phyloP scores from a whole-genome alignment of 2,329 filamentous ascomycete genomes.

The Cephalotrichum gorgonifer region DNA sequence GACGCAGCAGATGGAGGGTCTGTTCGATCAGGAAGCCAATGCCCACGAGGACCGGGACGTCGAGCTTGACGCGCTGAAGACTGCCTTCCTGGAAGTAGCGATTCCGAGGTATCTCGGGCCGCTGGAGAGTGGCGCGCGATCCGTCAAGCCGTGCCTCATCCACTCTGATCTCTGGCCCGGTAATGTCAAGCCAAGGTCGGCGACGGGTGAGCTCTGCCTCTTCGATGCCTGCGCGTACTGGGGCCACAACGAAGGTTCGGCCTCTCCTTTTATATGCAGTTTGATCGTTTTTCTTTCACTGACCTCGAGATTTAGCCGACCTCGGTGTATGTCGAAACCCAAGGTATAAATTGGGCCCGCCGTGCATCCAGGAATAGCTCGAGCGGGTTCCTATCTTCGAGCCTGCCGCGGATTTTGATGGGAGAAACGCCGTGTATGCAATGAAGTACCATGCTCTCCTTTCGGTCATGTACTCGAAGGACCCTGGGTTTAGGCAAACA shows the following conservation, averaged over 20 bases:
- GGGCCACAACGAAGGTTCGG: constrained; percentile 15
- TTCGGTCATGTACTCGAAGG: background rate
- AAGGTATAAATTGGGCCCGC: background rate
- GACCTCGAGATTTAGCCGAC: background rate
- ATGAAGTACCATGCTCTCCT: background rate
- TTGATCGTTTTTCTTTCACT: background rate
- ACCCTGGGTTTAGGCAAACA: background rate
- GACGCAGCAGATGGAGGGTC: constrained; percentile 11
- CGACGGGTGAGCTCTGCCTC: constrained; percentile 10
- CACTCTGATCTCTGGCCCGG: constrained; percentile 16
- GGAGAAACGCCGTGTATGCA: background rate
- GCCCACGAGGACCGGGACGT: constrained; percentile 8
- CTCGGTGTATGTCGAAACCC: background rate
- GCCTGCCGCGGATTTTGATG: background rate
- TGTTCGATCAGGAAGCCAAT: constrained; percentile 11
- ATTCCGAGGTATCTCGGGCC: constrained; percentile 14
- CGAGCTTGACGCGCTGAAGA: constrained; percentile 9
- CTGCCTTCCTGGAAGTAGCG: constrained; percentile 11
- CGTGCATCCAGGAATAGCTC: background rate
- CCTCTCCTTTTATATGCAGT: background rate
- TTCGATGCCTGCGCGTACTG: constrained; percentile 14
- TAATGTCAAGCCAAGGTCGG: constrained; percentile 12
- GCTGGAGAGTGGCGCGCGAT: constrained; percentile 13
- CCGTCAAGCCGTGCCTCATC: constrained; percentile 13
- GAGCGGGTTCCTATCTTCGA: background rate